These are phyloP conservation scores for Trichoderma asperellum DNA, from an alignment of 2,329 filamentous ascomycete species.

Conservation along the genomic window DNA sequence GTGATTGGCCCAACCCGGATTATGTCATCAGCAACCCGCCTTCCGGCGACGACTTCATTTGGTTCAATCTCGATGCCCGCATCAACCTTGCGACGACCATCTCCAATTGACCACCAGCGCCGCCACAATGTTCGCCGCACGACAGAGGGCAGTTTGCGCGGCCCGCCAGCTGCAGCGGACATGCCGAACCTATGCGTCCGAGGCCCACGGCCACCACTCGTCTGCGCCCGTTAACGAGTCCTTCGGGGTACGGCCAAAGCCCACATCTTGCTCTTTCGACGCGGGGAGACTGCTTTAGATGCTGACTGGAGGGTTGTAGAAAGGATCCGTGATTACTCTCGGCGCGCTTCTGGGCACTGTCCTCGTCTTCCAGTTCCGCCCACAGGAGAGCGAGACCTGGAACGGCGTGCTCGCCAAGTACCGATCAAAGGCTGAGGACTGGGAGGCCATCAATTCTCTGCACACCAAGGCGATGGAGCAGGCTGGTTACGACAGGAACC, in stretches of 20 bases:
- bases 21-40: constrained; percentile 28
- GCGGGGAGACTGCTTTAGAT: neutral
- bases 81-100: constrained; percentile 33
- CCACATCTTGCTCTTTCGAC: neutral
- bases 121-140: constrained; percentile 48
- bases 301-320: constrained; percentile 42
- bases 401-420: constrained; percentile 53
- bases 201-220: constrained; percentile 54
- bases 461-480: constrained; percentile 58
- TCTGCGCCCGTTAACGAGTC: constrained; percentile 56
- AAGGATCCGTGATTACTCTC: constrained; percentile 53
- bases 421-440: constrained; percentile 52
- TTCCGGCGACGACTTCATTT: constrained; percentile 29
- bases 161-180: constrained; percentile 45
- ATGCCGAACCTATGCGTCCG: constrained; percentile 59
- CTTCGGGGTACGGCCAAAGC: constrained; percentile 55
- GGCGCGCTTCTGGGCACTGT: constrained; percentile 51
- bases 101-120: constrained; percentile 40
- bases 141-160: constrained; percentile 49
- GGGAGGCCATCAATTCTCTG: constrained; percentile 57
- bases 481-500: constrained; percentile 60
- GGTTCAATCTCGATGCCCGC: constrained; percentile 32
- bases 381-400: constrained; percentile 56
- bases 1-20: constrained; percentile 19
- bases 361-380: constrained; percentile 54